These are phyloP conservation scores for Sarcocystis neurona DNA, from an alignment of 169 alveolate genomes.

Conservation along the genomic window DNA sequence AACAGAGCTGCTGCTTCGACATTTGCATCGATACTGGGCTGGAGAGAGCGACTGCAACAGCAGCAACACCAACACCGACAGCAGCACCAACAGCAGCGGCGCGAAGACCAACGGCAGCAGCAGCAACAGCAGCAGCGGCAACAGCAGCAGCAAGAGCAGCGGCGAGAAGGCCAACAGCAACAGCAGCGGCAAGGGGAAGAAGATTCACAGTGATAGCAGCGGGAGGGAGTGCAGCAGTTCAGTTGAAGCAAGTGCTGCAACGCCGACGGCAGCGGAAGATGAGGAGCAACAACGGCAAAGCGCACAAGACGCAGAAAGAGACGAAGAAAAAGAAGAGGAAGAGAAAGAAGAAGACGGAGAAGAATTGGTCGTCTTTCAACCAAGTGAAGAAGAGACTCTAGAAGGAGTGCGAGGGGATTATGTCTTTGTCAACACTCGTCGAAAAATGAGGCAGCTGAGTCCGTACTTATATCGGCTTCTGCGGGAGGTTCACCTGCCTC, in stretches of 20 bases:
- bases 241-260: not conserved
- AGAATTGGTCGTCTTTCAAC: not conserved
- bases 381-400: not conserved
- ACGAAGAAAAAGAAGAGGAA: not conserved
- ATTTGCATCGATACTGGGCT: no score
- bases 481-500: not conserved
- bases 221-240: not conserved
- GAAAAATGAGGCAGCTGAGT: slow-evolving; percentile 10
- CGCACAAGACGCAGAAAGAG: not conserved
- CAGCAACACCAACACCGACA: not conserved
- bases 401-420: not conserved
- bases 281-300: not conserved
- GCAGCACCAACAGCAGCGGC: slow-evolving; percentile 46
- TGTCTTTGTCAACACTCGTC: not conserved
- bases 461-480: not conserved
- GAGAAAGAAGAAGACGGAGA: not conserved
- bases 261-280: not conserved
- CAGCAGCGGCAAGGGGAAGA: slow-evolving; percentile 5
- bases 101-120: slow-evolving; percentile 25
- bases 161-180: slow-evolving; percentile 21
- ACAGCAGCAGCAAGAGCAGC: slow-evolving; percentile 24
- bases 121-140: slow-evolving; percentile 52
- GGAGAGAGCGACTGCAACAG: no score
- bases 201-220: not conserved
- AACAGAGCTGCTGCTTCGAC: no score